Base-by-base conservation (phyloP, 768 basidiomycete species). In the Tephrocybe sp. region DNA sequence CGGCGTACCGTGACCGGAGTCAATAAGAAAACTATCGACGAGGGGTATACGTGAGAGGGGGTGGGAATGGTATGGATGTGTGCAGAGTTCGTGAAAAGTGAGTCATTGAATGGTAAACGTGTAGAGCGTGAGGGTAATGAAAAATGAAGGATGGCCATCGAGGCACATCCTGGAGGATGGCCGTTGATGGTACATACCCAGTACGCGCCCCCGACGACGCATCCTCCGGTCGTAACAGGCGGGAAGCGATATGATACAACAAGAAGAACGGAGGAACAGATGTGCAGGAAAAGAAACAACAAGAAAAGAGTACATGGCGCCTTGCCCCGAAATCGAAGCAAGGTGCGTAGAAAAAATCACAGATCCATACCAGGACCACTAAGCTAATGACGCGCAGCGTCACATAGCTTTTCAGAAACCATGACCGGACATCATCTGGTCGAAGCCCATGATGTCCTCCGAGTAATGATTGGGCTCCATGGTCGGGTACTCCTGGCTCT, bases 401-500 rank as follows among this genome's bases (percentile, higher is more conserved):
- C 66, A 58, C 55, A 47, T 39, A 37, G 44, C 25, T 45, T 50
- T 57, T 57, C 45, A 60, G 48, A 64, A 59, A 23, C 55, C 52
- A 30, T 54, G 54, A 11, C 69, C 67, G 36, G 68, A 60, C 67
- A 76, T 69, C 68, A 74, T 68, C 53, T 75, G 71, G 56, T 74
- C 73, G 57, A 74, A 75, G 46, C 61, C 64, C 39, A 72, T 47
- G 30, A 70, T 52, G 34, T 61, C 61, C 39, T 56, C 57, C 24
- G 43, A 25, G 45, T 59, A 66, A 42, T 61, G 61, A 38, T 49
- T 37, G 6, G 60, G 59, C 11, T 67, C 67, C 31, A 64, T 60
- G 31, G 66, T 63, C 40, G 58, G 43, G 55, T 64, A 69, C 30
- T 69, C 68, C 7, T 65, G 16, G 37, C 38, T 42, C 38, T 65